Evolutionary conservation across 108 stramenopile genomes (phyloP).

Genomic region (Nitzschia palea): DNA sequence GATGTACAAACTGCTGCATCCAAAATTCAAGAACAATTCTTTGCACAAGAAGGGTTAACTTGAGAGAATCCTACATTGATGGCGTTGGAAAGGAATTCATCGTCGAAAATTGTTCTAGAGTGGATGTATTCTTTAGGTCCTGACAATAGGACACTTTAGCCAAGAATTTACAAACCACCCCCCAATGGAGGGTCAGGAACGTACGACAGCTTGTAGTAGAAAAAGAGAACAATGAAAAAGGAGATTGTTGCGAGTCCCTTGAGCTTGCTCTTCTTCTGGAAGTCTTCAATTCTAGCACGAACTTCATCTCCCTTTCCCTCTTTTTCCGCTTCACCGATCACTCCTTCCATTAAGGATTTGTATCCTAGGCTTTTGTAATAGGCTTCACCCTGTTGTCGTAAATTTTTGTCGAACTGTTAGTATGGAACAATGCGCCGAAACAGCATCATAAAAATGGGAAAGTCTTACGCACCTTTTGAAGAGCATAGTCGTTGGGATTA

Average conservation of each 20-base stretch:
- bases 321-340: slow-evolving; percentile 43
- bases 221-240: slow-evolving; percentile 14
- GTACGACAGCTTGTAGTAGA: slow-evolving; percentile 24
- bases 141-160: too few species aligned
- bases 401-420: too few species aligned
- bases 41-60: not conserved
- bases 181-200: slow-evolving; percentile 1
- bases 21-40: slow-evolving; percentile 36
- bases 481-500: slow-evolving; percentile 35
- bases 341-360: slow-evolving; percentile 35
- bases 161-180: not conserved
- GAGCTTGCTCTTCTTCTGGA: slow-evolving; percentile 15
- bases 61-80: not conserved
- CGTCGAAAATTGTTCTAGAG: not conserved
- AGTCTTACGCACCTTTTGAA: slow-evolving; percentile 22
- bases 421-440: not conserved
- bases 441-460: not conserved
- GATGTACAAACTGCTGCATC: slow-evolving; percentile 65
- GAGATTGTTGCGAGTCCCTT: slow-evolving; percentile 31
- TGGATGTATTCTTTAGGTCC: not conserved
- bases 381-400: slow-evolving; percentile 23
- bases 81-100: too few species aligned
- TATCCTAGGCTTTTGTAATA: slow-evolving; percentile 41
- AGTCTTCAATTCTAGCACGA: slow-evolving; percentile 24
- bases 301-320: slow-evolving; percentile 39